phyloP scores from a whole-genome alignment of 1,139 yeast species.

The Pichia sp. region DNA sequence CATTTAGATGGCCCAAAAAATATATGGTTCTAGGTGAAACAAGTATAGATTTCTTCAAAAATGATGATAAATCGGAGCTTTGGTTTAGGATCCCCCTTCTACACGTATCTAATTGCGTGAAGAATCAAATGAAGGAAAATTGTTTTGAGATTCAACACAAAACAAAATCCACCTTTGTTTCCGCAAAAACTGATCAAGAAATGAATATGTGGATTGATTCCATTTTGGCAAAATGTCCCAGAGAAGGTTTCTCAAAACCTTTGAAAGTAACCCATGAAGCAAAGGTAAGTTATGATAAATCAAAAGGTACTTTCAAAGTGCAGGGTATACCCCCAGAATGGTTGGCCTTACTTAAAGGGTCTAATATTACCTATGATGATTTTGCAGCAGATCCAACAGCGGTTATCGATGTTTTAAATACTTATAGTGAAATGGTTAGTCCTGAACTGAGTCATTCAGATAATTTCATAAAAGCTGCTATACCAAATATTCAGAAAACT shows the following conservation, averaged over 20 bases:
- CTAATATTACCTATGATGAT: slow-evolving; percentile 74
- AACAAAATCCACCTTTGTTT: slow-evolving; percentile 60
- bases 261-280: slow-evolving; percentile 72
- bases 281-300: slow-evolving; percentile 56
- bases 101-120: slow-evolving; percentile 49
- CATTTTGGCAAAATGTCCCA: slow-evolving; percentile 79
- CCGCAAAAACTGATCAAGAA: slow-evolving; percentile 74
- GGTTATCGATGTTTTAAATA: slow-evolving; percentile 86
- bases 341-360: slow-evolving; percentile 66
- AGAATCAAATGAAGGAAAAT: slow-evolving; percentile 60
- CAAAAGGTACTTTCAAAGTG: slow-evolving; percentile 70
- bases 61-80: slow-evolving; percentile 40
- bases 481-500: slow-evolving; percentile 9
- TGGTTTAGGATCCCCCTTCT: slow-evolving; percentile 47
- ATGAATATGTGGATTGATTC: slow-evolving; percentile 89
- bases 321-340: slow-evolving; percentile 64
- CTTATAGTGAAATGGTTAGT: slow-evolving; percentile 33
- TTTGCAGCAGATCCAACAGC: slow-evolving; percentile 82
- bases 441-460: slow-evolving; percentile 21
- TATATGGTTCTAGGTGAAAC: slow-evolving; percentile 71
- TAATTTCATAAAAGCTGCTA: slow-evolving; percentile 15
- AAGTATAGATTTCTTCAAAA: slow-evolving; percentile 67
- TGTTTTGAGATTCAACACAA: slow-evolving; percentile 74
- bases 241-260: slow-evolving; percentile 73
- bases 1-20: slow-evolving; percentile 89